Percentiles rank a stretch among this genome's conserved stretches.
phyloP scores from a whole-genome alignment of 495 filamentous ascomycete species.

The Hypomontagnella submonticulosa region DNA sequence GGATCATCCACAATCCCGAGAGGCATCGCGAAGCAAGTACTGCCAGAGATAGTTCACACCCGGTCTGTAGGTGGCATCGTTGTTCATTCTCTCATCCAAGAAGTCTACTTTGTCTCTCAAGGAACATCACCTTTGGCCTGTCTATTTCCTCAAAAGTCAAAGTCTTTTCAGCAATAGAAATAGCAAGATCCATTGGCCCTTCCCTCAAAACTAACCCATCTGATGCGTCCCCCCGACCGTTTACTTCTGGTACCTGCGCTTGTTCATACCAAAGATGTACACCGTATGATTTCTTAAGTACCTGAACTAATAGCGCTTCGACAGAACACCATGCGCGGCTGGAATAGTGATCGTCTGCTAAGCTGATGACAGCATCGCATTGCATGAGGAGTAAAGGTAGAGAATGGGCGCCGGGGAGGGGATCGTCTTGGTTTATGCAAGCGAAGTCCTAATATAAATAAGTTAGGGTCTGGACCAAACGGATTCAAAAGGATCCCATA shows the following conservation, averaged over 20 bases:
- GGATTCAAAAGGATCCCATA: neutral
- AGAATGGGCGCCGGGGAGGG: slow-evolving; percentile 34
- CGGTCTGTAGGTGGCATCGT: no score
- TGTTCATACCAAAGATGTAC: slow-evolving; percentile 45
- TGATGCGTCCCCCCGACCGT: no score
- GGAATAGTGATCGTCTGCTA: slow-evolving; percentile 32
- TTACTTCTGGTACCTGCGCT: neutral
- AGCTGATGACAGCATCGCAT: slow-evolving; percentile 45
- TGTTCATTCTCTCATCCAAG: slow-evolving; percentile 24
- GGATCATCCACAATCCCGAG: no score
- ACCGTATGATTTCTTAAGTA: slow-evolving; percentile 17
- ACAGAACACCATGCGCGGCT: slow-evolving; percentile 44
- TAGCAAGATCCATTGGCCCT: slow-evolving; percentile 8
- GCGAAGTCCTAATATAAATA: slow-evolving; percentile 35
- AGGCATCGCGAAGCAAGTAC: no score
- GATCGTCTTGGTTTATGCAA: slow-evolving; percentile 45
- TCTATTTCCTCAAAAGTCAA: slow-evolving; percentile 40
- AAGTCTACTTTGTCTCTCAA: slow-evolving; percentile 41
- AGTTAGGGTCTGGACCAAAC: neutral
- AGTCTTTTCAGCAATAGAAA: slow-evolving; percentile 32
- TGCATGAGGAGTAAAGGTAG: slow-evolving; percentile 44
- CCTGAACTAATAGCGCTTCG: slow-evolving; percentile 35
- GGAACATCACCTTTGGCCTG: slow-evolving; percentile 42
- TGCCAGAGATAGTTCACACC: no score
- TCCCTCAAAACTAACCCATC: neutral